Conservation (phyloP, 2,329 filamentous ascomycete genomes). For the Akanthomyces uredinophilus region DNA sequence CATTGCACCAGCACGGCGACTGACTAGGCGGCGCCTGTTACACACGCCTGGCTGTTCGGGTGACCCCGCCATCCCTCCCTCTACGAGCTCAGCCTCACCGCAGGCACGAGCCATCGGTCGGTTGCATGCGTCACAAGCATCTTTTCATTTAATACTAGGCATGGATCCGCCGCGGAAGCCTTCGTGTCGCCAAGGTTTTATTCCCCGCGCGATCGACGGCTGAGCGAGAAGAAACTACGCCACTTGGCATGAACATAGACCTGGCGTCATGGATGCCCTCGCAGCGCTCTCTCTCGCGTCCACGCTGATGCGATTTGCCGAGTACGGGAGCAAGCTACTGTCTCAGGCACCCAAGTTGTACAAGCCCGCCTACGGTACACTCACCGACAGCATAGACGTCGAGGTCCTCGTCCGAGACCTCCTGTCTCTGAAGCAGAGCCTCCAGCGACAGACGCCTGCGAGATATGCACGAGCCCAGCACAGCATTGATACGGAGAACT, state of each 20-base stretch:
- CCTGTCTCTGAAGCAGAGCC: not conserved
- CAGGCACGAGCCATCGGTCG: not conserved
- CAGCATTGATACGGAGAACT: not conserved
- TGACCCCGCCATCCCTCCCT: slow-evolving; percentile 4
- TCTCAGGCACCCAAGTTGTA: not conserved
- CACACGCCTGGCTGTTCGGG: not conserved
- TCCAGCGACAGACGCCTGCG: not conserved
- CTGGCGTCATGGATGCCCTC: slow-evolving; percentile 4
- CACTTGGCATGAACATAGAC: not conserved
- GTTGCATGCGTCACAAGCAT: not conserved
- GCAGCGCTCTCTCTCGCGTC: slow-evolving; percentile 7
- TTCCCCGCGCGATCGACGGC: not conserved
- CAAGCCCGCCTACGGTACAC: not conserved
- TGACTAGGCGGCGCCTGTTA: not conserved
- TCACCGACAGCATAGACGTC: not conserved
- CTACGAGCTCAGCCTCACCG: not conserved
- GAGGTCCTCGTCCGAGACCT: not conserved
- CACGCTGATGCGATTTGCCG: not conserved
- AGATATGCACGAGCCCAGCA: not conserved
- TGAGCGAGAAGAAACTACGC: not conserved
- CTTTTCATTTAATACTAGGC: not conserved
- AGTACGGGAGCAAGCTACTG: slow-evolving; percentile 3
- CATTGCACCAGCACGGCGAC: not conserved
- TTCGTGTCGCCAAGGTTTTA: not conserved
- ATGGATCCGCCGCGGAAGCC: not conserved